Conservation (phyloP, 2,329 filamentous ascomycete species). For the Lasiodiplodia gonubiensis region DNA sequence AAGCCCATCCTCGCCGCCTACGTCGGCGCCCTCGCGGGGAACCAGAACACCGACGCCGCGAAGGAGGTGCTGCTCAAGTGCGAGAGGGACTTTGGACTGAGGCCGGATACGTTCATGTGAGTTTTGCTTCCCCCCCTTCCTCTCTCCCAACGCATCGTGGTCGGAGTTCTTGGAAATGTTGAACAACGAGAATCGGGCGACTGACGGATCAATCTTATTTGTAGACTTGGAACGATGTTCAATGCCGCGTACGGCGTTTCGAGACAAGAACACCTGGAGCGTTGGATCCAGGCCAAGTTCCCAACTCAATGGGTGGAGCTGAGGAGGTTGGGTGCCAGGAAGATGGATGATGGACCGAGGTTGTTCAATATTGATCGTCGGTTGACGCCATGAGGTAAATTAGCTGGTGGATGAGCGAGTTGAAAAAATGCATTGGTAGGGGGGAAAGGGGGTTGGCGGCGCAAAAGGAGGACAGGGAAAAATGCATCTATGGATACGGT, state of each 20-base stretch:
- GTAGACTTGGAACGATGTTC: slow-evolving; percentile 75
- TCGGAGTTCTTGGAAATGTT: no score
- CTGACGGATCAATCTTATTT: slow-evolving; percentile 26
- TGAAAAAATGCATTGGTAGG: no score
- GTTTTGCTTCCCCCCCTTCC: slow-evolving; percentile 45
- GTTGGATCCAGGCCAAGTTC: slow-evolving; percentile 74
- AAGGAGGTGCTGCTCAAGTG: slow-evolving; percentile 70
- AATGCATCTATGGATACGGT: neutral
- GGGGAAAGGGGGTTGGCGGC: neutral
- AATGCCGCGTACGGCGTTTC: slow-evolving; percentile 72
- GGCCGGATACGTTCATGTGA: slow-evolving; percentile 74
- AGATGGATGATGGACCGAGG: slow-evolving; percentile 31
- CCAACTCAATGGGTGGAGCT: slow-evolving; percentile 72
- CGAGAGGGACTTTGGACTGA: slow-evolving; percentile 68
- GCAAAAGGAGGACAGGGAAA: neutral
- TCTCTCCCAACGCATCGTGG: no score
- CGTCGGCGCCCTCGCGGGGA: slow-evolving; percentile 74
- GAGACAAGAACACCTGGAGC: slow-evolving; percentile 72
- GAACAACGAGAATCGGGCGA: slow-evolving; percentile 1
- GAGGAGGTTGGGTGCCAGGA: slow-evolving; percentile 54
- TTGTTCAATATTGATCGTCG: slow-evolving; percentile 37
- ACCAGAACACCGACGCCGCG: slow-evolving; percentile 72
- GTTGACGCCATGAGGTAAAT: slow-evolving; percentile 29
- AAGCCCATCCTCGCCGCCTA: slow-evolving; percentile 77
- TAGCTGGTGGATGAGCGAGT: neutral